These are phyloP conservation scores for Lichtheimia ornata DNA, from an alignment of 371 early-diverging fungal genomes.

Conservation along the genomic window DNA sequence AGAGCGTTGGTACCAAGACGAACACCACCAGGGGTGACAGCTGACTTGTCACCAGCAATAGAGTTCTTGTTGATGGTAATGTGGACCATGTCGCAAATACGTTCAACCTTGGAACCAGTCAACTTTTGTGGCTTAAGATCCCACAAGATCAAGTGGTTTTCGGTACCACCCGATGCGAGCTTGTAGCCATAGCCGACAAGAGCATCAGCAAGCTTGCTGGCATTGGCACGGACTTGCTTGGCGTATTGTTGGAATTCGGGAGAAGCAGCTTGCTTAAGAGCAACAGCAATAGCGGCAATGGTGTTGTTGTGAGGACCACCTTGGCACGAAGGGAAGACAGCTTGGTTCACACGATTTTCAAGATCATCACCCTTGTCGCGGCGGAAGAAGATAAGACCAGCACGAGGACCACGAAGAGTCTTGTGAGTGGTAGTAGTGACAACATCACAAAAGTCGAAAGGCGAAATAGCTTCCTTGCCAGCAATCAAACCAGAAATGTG, in stretches of 20 bases:
- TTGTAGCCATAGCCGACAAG: conserved; percentile 83
- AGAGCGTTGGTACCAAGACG: conserved; percentile 90
- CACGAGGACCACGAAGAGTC: conserved; percentile 98
- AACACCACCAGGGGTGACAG: conserved; percentile 87
- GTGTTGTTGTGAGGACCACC: conserved; percentile 99
- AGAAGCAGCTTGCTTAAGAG: conserved; percentile 92
- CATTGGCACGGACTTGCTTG: conserved; percentile 91
- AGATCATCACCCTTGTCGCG: conserved; percentile 83
- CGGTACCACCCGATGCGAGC: conserved; percentile 92
- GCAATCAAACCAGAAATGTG: conserved; percentile 97
- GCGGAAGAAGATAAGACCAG: conserved; percentile 98
- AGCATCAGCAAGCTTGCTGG: conserved; percentile 76
- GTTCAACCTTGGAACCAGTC: conserved; percentile 90
- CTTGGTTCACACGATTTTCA: conserved; percentile 93
- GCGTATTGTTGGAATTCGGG: conserved; percentile 96
- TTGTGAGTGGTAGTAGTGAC: conserved; percentile 99
- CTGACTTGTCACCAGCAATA: conserved; percentile 87
- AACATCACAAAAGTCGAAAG: conserved; percentile 98
- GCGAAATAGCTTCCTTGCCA: conserved; percentile 83
- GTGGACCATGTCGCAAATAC: conserved; percentile 93
- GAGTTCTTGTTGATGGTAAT: conserved; percentile 96
- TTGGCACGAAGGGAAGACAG: conserved; percentile 98
- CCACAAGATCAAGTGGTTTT: conserved; percentile 93
- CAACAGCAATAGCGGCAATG: conserved; percentile 98
- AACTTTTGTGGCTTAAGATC: conserved; percentile 86